A percentile compares a stretch with the other conserved stretches of the same genome.
These are phyloP conservation scores for Chondrus crispus DNA, from an alignment of 23 red algal genomes.

Conservation along the genomic window DNA sequence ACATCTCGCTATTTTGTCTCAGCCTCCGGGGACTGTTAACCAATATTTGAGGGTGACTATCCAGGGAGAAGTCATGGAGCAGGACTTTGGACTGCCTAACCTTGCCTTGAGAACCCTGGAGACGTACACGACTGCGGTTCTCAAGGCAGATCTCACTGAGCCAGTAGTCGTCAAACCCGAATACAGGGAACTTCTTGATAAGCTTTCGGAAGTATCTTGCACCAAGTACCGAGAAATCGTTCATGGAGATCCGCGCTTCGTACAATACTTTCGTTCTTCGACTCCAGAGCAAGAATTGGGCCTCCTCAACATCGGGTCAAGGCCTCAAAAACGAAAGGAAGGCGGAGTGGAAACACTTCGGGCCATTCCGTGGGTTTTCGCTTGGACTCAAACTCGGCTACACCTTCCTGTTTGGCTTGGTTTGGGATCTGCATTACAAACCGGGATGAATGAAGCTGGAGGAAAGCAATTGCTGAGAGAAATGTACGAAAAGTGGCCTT, in stretches of 20 bases:
- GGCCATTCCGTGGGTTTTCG: slow-evolving; percentile 99
- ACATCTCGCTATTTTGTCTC: slow-evolving; percentile 96
- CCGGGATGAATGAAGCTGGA: slow-evolving; percentile 42
- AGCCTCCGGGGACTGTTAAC: slow-evolving; percentile 96
- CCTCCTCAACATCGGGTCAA: slow-evolving; percentile 94
- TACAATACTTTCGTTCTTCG: slow-evolving; percentile 92
- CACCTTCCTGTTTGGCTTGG: slow-evolving; percentile 98
- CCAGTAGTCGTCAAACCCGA: slow-evolving; percentile 60
- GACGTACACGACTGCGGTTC: slow-evolving; percentile 89
- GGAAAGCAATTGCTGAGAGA: slow-evolving; percentile 30
- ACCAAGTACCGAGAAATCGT: slow-evolving; percentile 95
- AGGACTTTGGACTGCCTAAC: slow-evolving; percentile 94
- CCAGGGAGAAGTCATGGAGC: slow-evolving; percentile 98
- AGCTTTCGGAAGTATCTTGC: slow-evolving; percentile 77
- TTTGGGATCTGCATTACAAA: slow-evolving; percentile 74
- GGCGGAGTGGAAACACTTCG: slow-evolving; percentile 98
- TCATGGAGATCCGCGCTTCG: slow-evolving; percentile 81
- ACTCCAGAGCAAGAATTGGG: slow-evolving; percentile 98
- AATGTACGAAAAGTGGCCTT: slow-evolving; percentile 97
- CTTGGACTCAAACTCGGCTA: slow-evolving; percentile 95
- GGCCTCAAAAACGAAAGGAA: slow-evolving; percentile 96
- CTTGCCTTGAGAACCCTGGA: slow-evolving; percentile 83
- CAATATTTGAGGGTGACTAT: slow-evolving; percentile 97
- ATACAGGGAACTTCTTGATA: slow-evolving; percentile 82
- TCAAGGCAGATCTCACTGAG: slow-evolving; percentile 84